Conservation (phyloP, 2,329 filamentous ascomycete species). For the Nothomitra cinnamomea region DNA sequence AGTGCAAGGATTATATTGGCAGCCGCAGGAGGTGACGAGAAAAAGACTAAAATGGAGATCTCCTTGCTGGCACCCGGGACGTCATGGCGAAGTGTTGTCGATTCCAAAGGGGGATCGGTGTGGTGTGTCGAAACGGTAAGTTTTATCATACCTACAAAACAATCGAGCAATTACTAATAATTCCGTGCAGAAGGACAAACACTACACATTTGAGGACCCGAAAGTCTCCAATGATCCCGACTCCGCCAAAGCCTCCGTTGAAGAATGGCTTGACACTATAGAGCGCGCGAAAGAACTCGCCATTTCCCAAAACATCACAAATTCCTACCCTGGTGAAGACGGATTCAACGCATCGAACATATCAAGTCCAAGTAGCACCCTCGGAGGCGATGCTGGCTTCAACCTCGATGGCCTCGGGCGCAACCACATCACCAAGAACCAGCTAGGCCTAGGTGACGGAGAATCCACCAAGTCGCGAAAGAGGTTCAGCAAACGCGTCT, state of each 20-base stretch:
- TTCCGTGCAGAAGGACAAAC: slow-evolving; percentile 54
- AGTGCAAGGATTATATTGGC: slow-evolving; percentile 80
- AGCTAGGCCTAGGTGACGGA: slow-evolving; percentile 17
- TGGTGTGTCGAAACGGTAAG: slow-evolving; percentile 92
- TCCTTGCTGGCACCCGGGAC: slow-evolving; percentile 63
- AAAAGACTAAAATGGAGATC: slow-evolving; percentile 84
- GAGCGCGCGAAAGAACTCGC: slow-evolving; percentile 78
- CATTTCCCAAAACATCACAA: slow-evolving; percentile 49
- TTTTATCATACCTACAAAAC: slow-evolving; percentile 14
- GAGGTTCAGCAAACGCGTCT: slow-evolving; percentile 79
- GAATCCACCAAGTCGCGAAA: slow-evolving; percentile 42
- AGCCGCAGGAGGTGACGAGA: slow-evolving; percentile 84
- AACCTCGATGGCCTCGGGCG: slow-evolving; percentile 21
- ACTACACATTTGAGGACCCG: slow-evolving; percentile 86
- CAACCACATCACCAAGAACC: slow-evolving; percentile 30
- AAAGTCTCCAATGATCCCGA: slow-evolving; percentile 53
- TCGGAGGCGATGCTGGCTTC: slow-evolving; percentile 31
- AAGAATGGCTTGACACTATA: slow-evolving; percentile 85
- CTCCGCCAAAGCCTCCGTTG: slow-evolving; percentile 49
- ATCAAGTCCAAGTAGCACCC: slow-evolving; percentile 61
- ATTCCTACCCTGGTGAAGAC: slow-evolving; percentile 44
- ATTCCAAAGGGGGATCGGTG: slow-evolving; percentile 71
- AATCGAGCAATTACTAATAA: slow-evolving; percentile 13
- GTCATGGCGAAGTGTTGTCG: slow-evolving; percentile 61
- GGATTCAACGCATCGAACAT: slow-evolving; percentile 35